These are phyloP conservation scores for Calvatia gigantea DNA, from an alignment of 768 basidiomycete species.

Conservation along the genomic window DNA sequence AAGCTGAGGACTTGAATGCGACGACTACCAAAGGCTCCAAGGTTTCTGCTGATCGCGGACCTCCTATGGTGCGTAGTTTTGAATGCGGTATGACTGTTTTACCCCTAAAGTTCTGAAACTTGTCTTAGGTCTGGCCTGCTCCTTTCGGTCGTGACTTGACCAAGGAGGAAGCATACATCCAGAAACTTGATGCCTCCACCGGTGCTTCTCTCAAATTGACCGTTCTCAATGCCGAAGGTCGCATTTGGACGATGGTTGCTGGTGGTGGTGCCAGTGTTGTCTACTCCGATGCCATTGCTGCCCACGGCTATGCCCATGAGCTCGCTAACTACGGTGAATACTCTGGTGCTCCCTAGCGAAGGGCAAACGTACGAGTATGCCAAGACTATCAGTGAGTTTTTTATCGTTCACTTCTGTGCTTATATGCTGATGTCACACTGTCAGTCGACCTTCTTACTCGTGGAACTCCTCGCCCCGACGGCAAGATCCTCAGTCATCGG, in stretches of 20 bases:
- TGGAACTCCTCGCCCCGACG: constrained; percentile 74
- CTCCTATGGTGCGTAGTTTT: constrained; percentile 79
- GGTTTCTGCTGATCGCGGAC: constrained; percentile 88
- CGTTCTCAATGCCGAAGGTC: constrained; percentile 90
- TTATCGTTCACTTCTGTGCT: neutral
- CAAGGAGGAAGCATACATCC: constrained; percentile 99
- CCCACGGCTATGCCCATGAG: constrained; percentile 94
- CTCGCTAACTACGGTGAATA: constrained; percentile 99
- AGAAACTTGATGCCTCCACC: constrained; percentile 94
- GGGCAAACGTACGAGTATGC: constrained; percentile 99
- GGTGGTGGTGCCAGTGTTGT: constrained; percentile 82
- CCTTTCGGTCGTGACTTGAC: constrained; percentile 97
- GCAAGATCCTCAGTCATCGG: constrained; percentile 99
- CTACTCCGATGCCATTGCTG: constrained; percentile 79
- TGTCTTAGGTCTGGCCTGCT: constrained; percentile 70
- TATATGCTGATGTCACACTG: constrained; percentile 5
- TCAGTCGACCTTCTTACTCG: constrained; percentile 92
- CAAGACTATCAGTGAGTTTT: constrained; percentile 84
- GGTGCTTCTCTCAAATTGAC: constrained; percentile 98
- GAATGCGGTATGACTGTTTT: no score
- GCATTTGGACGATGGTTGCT: constrained; percentile 99
- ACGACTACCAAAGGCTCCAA: constrained; percentile 43
- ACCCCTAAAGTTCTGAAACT: neutral
- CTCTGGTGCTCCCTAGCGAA: constrained; percentile 95
- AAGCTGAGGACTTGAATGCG: constrained; percentile 36